phyloP scores from a whole-genome alignment of 352 stramenopile genomes.

The Plasmopara muralis region DNA sequence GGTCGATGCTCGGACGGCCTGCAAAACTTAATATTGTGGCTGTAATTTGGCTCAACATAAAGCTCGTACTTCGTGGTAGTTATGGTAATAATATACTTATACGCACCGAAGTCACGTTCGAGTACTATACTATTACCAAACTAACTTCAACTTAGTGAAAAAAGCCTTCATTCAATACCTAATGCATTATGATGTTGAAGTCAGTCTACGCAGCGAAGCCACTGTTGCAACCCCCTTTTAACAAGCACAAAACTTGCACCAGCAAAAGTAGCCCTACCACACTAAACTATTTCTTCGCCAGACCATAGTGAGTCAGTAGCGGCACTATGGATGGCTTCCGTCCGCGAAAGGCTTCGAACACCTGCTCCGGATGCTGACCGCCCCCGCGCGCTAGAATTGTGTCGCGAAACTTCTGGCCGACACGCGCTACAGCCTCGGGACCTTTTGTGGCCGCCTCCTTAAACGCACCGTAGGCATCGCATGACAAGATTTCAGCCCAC shows the following conservation, averaged over 20 bases:
- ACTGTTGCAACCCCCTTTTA: not conserved
- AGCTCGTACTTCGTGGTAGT: no score
- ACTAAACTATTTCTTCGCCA: conserved; percentile 36
- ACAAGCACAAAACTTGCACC: not conserved
- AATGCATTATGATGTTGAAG: no score
- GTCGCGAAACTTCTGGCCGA: conserved; percentile 90
- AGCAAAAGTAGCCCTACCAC: no score
- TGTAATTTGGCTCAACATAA: not conserved
- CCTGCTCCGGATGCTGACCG: conserved; percentile 83
- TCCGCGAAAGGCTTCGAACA: conserved; percentile 95
- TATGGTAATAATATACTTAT: no score
- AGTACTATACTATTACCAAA: no score
- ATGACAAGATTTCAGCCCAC: conserved; percentile 97
- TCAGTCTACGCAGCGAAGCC: not conserved
- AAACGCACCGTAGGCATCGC: conserved; percentile 96
- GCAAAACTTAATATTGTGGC: not conserved
- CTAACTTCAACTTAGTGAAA: no score
- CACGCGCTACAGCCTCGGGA: conserved; percentile 44
- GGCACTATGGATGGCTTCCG: conserved; percentile 91
- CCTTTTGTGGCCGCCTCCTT: conserved; percentile 87
- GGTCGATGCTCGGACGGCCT: no score
- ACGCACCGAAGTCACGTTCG: no score
- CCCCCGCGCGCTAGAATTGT: conserved; percentile 90
- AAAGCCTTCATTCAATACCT: no score
- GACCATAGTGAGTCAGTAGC: conserved; percentile 92